phyloP scores from a whole-genome alignment of 1,284 basidiomycete genomes.

The Cerioporus squamosus region DNA sequence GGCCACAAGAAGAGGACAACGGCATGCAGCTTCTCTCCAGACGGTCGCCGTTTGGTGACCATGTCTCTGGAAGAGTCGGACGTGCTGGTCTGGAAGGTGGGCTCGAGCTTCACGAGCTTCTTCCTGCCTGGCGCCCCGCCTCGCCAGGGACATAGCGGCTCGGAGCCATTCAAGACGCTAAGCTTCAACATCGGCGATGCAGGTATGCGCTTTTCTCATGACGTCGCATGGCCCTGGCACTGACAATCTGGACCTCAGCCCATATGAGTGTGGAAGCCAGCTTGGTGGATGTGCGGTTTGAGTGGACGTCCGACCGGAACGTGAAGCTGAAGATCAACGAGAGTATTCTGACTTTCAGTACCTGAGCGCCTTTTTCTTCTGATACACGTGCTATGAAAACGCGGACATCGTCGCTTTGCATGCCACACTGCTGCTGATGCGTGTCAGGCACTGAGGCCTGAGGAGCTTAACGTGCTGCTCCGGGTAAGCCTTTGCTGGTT shows the following conservation, averaged over 20 bases:
- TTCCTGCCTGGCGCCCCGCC: constrained; percentile 93
- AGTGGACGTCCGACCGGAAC: constrained; percentile 83
- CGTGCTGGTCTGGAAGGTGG: constrained; percentile 91
- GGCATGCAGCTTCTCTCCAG: constrained; percentile 89
- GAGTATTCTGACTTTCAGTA: constrained; percentile 83
- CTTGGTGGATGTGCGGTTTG: constrained; percentile 76
- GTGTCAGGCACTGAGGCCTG: neutral
- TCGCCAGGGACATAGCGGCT: constrained; percentile 82
- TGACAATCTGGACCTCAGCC: constrained; percentile 42
- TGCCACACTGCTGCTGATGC: neutral
- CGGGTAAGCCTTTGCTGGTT: neutral
- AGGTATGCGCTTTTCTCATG: constrained; percentile 42
- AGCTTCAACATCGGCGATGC: constrained; percentile 74
- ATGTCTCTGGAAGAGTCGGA: constrained; percentile 84
- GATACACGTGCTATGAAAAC: constrained; percentile 4
- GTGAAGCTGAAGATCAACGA: constrained; percentile 84
- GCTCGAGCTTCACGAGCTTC: constrained; percentile 83
- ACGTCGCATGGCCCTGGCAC: no score
- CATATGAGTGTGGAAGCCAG: constrained; percentile 74
- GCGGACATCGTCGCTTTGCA: neutral
- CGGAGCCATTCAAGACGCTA: constrained; percentile 84
- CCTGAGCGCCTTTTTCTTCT: constrained; percentile 38
- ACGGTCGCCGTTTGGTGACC: constrained; percentile 89
- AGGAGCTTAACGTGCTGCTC: neutral
- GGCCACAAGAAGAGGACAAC: constrained; percentile 82